Base-by-base conservation (phyloP, 768 basidiomycete species). In the Phaeotremella skinneri region DNA sequence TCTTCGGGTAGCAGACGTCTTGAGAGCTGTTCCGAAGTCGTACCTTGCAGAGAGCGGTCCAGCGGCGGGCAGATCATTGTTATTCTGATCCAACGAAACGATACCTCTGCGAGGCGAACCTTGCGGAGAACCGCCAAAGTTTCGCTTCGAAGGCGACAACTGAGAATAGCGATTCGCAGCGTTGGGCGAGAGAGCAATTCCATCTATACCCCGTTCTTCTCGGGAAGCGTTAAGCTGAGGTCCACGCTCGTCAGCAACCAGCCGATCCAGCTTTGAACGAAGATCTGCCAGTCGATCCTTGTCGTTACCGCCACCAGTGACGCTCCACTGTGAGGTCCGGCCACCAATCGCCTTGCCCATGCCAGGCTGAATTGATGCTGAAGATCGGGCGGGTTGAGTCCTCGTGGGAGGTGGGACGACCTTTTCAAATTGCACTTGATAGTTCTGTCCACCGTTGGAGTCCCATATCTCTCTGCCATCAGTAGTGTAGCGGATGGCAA, bases 381-480 rank as follows among this genome's bases (percentile, higher is more conserved):
- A 55, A 16, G 54, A 57, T 29, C 23, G 43, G 2, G 67, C 52
- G 41, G 53, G 58, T 29, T 23, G 41, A 21, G 53, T 30, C n/a
- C 43, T 42, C 21, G 56, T 27, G 2, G 45, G 39, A 5, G 52
- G 39, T 17, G 63, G 61, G 4, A 51, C 41, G 11, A 67, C 64
- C 66, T 76, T 78, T 43, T 73, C 74, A 71, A 97, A 93, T 56
- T 81, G 83, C 55, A 89, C 83, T 48, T 84, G 79, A 76, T 94
- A 97, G 73, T 98, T 90, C 54, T 81, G 74, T 1, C 87, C 86
- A 25, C 67, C 73, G 72, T 96, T 94, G 79, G 90, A 93, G 76
- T 98, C 94, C 94, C 94, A 97, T 58, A 87, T 83, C 75, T 97
- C 92, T 64, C 80, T 78, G 0, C 88, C 88, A 3, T 79, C 84